Evolutionary conservation across 164 flowering plant species (phyloP).

Genomic region (Amborella trichopoda): DNA sequence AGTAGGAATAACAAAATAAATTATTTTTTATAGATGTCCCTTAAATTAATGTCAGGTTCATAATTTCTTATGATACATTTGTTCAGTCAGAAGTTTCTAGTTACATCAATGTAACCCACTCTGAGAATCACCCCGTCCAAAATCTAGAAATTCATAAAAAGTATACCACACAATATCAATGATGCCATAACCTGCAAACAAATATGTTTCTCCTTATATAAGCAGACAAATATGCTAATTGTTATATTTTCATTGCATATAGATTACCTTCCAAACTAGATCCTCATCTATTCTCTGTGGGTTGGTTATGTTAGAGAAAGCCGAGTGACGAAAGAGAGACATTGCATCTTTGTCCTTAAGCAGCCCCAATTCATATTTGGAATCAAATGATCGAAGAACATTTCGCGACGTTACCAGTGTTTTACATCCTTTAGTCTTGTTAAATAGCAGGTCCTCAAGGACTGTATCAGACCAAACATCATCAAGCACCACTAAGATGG

Average conservation of each 20-base stretch:
- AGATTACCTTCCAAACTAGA: background rate
- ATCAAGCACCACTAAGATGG: conserved; percentile 49
- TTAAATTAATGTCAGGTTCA: no score
- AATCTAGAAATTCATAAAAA: background rate
- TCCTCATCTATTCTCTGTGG: background rate
- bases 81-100: no score
- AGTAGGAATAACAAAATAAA: no score
- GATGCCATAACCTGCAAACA: no score
- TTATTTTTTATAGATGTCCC: no score
- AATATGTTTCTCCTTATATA: no score
- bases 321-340: background rate
- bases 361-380: conserved; percentile 35
- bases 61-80: no score
- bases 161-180: background rate
- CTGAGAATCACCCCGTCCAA: background rate
- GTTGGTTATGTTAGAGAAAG: background rate
- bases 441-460: conserved; percentile 41
- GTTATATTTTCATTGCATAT: background rate
- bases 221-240: background rate
- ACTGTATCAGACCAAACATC: conserved; percentile 46
- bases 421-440: conserved; percentile 44
- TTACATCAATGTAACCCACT: no score
- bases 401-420: conserved; percentile 46
- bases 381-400: conserved; percentile 16
- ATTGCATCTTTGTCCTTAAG: conserved; percentile 20